phyloP scores from a whole-genome alignment of 2,329 filamentous ascomycete species.

The Hypoxylon sp. region DNA sequence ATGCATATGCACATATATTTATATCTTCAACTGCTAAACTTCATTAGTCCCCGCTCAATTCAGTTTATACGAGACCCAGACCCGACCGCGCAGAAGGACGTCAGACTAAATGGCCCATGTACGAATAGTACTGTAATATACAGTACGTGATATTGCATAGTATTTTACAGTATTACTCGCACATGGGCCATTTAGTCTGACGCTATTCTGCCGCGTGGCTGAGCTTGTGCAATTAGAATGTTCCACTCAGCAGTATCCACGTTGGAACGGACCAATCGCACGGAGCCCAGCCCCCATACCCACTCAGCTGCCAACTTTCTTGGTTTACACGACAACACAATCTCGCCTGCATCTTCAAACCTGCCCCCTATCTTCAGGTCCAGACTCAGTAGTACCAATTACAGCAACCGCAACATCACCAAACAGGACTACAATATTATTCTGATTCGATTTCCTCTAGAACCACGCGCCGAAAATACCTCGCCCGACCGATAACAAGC shows the following conservation, averaged over 20 bases:
- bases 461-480: slow-evolving; percentile 29
- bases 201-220: too few relatives aligned
- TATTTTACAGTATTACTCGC: too few relatives aligned
- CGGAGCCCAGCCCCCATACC: slow-evolving; percentile 24
- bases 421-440: slow-evolving; percentile 22
- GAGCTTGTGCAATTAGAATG: slow-evolving; percentile 41
- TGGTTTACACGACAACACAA: slow-evolving; percentile 44
- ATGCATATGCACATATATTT: slow-evolving; percentile 13
- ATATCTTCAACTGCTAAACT: slow-evolving; percentile 15
- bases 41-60: slow-evolving; percentile 18
- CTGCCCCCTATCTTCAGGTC: slow-evolving; percentile 38
- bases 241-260: slow-evolving; percentile 37
- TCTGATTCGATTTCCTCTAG: slow-evolving; percentile 12
- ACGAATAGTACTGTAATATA: too few relatives aligned
- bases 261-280: slow-evolving; percentile 32
- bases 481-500: slow-evolving; percentile 32
- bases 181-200: too few relatives aligned
- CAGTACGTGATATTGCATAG: too few relatives aligned
- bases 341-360: slow-evolving; percentile 33
- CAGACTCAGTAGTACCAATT: slow-evolving; percentile 32
- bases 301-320: slow-evolving; percentile 46
- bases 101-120: too few relatives aligned
- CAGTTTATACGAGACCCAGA: slow-evolving; percentile 33
- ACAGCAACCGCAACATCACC: slow-evolving; percentile 22
- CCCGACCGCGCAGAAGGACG: too few relatives aligned